Base-by-base conservation (phyloP, 2,329 filamentous ascomycete genomes). In the Sporothrix brunneoviolacea region DNA sequence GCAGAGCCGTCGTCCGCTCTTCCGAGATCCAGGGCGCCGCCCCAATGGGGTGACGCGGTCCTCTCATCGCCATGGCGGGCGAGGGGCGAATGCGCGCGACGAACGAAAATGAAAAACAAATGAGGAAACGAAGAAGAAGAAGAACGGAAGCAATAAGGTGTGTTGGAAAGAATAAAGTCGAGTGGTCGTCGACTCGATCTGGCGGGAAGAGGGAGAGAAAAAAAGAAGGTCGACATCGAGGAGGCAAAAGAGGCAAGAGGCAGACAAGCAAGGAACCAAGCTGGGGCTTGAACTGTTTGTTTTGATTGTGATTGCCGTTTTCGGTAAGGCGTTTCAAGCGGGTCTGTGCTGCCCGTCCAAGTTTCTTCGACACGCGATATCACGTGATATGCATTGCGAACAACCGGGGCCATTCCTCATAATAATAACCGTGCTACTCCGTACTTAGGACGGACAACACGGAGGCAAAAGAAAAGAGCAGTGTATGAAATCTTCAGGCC, bases 1-100 rank as follows among this genome's bases (percentile, higher is more conserved):
- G 79, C 49, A 82, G 72, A 13, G 88, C 84, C 61, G 91, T 86
- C 38, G 84, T 78, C 60, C 91, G 81, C 73, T 98, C 93, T 58
- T 88, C 83, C 28, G 83, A 73, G 57, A 96, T 82, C 93, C 93
- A 98, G 70, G 84, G 75, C 61, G 82, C 73, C 54, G 89, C 93
- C 66, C 90, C 91, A 59, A 95, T 83, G 63, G 85, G 77, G 62
- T 80, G 67, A 68, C 80, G 80, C 69, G 79, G 70, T 65, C 72
- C 62, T 69, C 75, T 68, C 70, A 75, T 74, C 51, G 74, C 64
- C 63, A 67, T 68, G 51, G 53, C 42, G 53, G 48, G 37, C 24
- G 35, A 27, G 37, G 41, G 33, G 48, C 47, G 47, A 42, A 24
- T 36, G 49, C 15, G 3, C 10, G 21, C 15, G 18, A 15, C 21